Evolutionary conservation across 2,329 filamentous ascomycete genomes (phyloP).

Genomic region (Diplodia seriata): DNA sequence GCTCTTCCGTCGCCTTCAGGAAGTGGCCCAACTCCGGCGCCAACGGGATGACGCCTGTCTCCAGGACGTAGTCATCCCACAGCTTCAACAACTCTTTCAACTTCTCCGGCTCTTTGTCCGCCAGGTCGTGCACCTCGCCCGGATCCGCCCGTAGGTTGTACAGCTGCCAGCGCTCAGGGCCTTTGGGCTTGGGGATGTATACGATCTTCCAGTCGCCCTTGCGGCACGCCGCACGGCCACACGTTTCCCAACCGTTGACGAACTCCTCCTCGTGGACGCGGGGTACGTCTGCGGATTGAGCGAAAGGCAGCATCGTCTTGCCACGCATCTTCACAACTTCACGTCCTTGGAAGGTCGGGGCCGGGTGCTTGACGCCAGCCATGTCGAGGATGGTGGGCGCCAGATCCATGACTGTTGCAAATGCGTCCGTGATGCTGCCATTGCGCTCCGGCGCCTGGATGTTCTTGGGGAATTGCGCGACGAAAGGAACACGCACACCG

Average conservation of each 20-base stretch:
- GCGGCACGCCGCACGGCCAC: conserved; percentile 61
- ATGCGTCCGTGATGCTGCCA: conserved; percentile 57
- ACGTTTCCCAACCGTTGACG: conserved; percentile 65
- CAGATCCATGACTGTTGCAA: conserved; percentile 56
- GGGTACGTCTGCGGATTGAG: conserved; percentile 41
- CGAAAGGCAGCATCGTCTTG: conserved; percentile 55
- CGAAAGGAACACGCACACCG: conserved; percentile 61
- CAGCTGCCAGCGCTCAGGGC: conserved; percentile 63
- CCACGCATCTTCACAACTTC: conserved; percentile 61
- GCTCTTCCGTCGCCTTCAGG: conserved; percentile 66
- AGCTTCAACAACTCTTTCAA: conserved; percentile 58
- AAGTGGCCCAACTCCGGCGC: conserved; percentile 65
- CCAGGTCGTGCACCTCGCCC: conserved; percentile 58
- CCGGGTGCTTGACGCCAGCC: conserved; percentile 60
- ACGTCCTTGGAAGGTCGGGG: conserved; percentile 59
- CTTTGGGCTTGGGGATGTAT: conserved; percentile 64
- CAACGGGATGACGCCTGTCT: conserved; percentile 66
- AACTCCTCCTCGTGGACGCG: conserved; percentile 60
- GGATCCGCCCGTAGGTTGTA: conserved; percentile 62
- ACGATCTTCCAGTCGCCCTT: conserved; percentile 65
- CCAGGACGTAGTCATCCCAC: conserved; percentile 65
- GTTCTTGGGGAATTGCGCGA: conserved; percentile 47
- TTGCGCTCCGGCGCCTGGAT: conserved; percentile 33
- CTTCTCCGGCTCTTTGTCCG: conserved; percentile 50
- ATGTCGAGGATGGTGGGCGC: conserved; percentile 55